Evolutionary conservation across 129 eudicot genomes (phyloP).

Genomic region (Escallonia rubra): DNA sequence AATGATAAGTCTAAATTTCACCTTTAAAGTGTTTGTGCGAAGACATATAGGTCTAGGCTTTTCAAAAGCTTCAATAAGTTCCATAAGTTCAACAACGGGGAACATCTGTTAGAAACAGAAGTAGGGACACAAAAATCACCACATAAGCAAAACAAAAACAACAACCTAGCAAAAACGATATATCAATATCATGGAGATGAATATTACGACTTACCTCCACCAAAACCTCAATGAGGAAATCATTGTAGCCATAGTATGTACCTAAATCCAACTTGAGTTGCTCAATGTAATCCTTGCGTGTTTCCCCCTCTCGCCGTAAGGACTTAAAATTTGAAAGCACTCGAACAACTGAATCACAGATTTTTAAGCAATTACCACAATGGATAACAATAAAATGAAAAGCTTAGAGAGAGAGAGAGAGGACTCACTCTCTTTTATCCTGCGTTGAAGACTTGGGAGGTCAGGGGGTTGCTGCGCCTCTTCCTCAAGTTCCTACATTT

Average conservation of each 20-base stretch:
- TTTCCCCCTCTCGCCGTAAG: slow-evolving; percentile 73
- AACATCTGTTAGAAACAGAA: slow-evolving; percentile 55
- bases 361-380: not conserved
- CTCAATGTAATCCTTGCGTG: slow-evolving; percentile 73
- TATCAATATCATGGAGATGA: not conserved
- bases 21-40: slow-evolving; percentile 92
- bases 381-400: not conserved
- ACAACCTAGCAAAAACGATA: not conserved
- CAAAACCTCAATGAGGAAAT: slow-evolving; percentile 65
- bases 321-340: slow-evolving; percentile 74
- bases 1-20: slow-evolving; percentile 4
- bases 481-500: slow-evolving; percentile 65
- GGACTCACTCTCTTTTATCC: slow-evolving; percentile 85
- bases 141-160: not conserved
- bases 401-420: not conserved
- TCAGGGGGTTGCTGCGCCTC: slow-evolving; percentile 87
- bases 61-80: slow-evolving; percentile 97
- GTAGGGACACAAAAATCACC: not conserved
- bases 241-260: slow-evolving; percentile 92
- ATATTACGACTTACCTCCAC: slow-evolving; percentile 54
- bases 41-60: slow-evolving; percentile 85
- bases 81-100: slow-evolving; percentile 87
- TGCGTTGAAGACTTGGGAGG: slow-evolving; percentile 73
- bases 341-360: slow-evolving; percentile 47
- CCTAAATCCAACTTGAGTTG: slow-evolving; percentile 77